Conservation (phyloP, 2,329 filamentous ascomycete genomes). For the Nemania serpens region DNA sequence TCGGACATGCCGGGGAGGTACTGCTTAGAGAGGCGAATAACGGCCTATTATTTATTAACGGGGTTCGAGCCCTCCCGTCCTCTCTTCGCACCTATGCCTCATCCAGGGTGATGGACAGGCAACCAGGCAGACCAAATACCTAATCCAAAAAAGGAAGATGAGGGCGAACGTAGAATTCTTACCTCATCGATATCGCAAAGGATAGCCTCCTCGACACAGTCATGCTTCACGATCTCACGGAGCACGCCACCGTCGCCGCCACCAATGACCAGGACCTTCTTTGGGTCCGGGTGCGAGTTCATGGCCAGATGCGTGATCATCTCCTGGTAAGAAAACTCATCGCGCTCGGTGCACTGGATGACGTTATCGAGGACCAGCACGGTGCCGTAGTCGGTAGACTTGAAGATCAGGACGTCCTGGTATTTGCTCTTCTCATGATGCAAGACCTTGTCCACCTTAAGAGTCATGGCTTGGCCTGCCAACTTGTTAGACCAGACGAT, state of each 20-base stretch:
- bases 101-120: neutral
- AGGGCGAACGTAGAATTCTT: conserved; percentile 42
- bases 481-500: conserved; percentile 9
- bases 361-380: conserved; percentile 98
- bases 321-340: conserved; percentile 99
- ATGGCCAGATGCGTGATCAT: conserved; percentile 99
- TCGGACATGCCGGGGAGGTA: conserved; percentile 93
- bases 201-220: conserved; percentile 91
- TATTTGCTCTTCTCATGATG: conserved; percentile 99
- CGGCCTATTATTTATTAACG: conserved; percentile 60
- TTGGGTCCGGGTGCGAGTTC: conserved; percentile 97
- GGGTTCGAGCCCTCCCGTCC: neutral
- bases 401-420: conserved; percentile 98
- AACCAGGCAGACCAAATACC: neutral
- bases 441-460: conserved; percentile 95
- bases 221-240: conserved; percentile 98
- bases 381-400: conserved; percentile 95
- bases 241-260: conserved; percentile 97
- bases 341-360: conserved; percentile 97
- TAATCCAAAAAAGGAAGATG: conserved; percentile 51
- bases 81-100: neutral
- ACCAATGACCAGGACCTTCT: conserved; percentile 97
- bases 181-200: conserved; percentile 99
- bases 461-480: conserved; percentile 94
- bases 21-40: conserved; percentile 97